A percentile compares a stretch with the other conserved stretches of the same genome.
These are phyloP conservation scores for Fusarium globosum DNA, from an alignment of 2,329 filamentous ascomycete genomes.

Conservation along the genomic window DNA sequence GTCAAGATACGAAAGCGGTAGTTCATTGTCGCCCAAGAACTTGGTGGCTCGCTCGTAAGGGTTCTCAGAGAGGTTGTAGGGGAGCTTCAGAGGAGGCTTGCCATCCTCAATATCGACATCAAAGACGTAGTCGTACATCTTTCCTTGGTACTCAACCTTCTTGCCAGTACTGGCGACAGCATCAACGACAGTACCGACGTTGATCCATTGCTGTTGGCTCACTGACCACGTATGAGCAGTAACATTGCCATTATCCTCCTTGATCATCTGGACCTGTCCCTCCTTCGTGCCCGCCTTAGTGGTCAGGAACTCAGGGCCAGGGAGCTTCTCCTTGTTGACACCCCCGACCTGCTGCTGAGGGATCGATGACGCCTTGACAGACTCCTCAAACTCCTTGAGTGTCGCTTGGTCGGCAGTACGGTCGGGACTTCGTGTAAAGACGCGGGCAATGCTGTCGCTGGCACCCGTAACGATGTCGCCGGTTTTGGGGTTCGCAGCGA, in stretches of 20 bases:
- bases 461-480: constrained; percentile 95
- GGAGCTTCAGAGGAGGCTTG: constrained; percentile 91
- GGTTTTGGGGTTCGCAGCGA: constrained; percentile 82
- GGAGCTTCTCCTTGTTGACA: constrained; percentile 92
- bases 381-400: constrained; percentile 80
- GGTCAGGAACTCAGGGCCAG: constrained; percentile 86
- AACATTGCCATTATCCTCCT: constrained; percentile 81
- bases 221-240: constrained; percentile 90
- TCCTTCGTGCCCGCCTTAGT: constrained; percentile 92
- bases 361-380: constrained; percentile 85
- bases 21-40: constrained; percentile 89
- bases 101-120: constrained; percentile 97
- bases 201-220: constrained; percentile 78
- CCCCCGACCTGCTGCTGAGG: constrained; percentile 85
- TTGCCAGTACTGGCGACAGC: constrained; percentile 84
- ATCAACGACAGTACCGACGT: constrained; percentile 94
- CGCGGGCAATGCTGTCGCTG: constrained; percentile 85
- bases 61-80: constrained; percentile 92
- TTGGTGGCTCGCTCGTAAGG: constrained; percentile 91
- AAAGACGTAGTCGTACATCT: constrained; percentile 96
- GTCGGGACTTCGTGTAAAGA: constrained; percentile 81
- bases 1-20: constrained; percentile 88
- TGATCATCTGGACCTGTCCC: constrained; percentile 93
- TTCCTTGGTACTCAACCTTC: constrained; percentile 80
- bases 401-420: constrained; percentile 76